A percentile compares a stretch with the other conserved stretches of the same genome.
Evolutionary conservation across 2,329 filamentous ascomycete genomes (phyloP).

Genomic region (Colletotrichum magnum): DNA sequence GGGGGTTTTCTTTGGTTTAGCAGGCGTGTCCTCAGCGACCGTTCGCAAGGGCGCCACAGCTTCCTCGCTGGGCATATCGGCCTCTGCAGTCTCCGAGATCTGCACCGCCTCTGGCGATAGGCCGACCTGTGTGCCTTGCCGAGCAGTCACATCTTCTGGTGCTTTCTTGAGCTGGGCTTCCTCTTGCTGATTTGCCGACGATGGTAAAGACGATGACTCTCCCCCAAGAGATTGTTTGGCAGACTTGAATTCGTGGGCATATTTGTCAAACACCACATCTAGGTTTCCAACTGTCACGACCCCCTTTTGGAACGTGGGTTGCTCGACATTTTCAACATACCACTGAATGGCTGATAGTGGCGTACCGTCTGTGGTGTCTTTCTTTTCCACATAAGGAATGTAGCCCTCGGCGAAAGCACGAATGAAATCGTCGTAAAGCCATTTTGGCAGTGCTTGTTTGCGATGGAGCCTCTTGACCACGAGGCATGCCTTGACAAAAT

Average conservation of each 20-base stretch:
- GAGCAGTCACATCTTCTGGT: no score
- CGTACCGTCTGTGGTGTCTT: constrained; percentile 41
- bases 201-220: background rate
- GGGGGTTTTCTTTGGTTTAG: background rate
- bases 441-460: constrained; percentile 54
- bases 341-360: constrained; percentile 58
- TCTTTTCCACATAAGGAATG: constrained; percentile 54
- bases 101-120: background rate
- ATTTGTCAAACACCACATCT: constrained; percentile 50
- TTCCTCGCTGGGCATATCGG: background rate
- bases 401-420: constrained; percentile 59
- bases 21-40: no score
- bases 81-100: background rate
- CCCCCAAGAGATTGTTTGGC: background rate
- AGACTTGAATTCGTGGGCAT: constrained; percentile 47
- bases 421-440: constrained; percentile 68
- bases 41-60: no score
- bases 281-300: constrained; percentile 55
- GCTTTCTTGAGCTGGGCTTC: background rate
- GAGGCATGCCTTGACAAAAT: constrained; percentile 62
- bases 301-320: constrained; percentile 43
- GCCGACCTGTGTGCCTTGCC: background rate
- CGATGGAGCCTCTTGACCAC: constrained; percentile 57
- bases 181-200: background rate
- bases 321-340: constrained; percentile 50